Percentiles rank a stretch among this genome's conserved stretches.
phyloP scores from a whole-genome alignment of 345 rosid species.

The Eucalyptus grandis region DNA sequence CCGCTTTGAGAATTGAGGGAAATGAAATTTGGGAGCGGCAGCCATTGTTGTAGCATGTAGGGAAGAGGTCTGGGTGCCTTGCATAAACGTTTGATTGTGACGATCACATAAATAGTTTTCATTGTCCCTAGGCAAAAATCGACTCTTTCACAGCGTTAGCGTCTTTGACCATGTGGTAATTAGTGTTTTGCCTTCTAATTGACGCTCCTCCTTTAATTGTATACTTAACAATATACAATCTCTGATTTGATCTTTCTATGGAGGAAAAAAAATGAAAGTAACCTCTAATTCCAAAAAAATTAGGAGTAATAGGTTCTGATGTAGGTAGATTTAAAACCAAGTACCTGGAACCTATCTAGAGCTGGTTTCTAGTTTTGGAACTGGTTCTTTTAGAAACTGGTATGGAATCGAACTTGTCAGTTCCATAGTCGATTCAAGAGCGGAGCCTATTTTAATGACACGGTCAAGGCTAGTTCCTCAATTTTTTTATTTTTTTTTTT shows the following conservation, averaged over 20 bases:
- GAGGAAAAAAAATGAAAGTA: not conserved
- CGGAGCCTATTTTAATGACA: not conserved
- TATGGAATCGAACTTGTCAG: not conserved
- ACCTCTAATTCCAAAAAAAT: not conserved
- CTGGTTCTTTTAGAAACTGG: not conserved
- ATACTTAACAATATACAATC: not conserved
- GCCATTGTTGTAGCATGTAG: not conserved
- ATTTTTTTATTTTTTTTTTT: too few species aligned
- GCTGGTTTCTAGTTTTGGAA: not conserved
- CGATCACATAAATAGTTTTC: not conserved
- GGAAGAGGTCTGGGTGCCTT: not conserved
- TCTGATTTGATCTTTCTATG: not conserved
- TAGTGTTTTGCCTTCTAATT: not conserved
- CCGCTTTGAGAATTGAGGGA: not conserved
- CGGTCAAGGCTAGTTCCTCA: not conserved
- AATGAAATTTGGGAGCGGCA: not conserved
- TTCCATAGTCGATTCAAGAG: not conserved
- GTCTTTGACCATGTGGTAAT: not conserved
- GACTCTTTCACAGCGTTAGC: not conserved
- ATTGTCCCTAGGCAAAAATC: not conserved
- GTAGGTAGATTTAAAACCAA: not conserved
- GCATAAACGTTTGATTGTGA: not conserved
- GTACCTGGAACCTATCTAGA: not conserved
- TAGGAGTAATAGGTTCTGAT: not conserved
- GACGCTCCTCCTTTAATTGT: not conserved